phyloP scores from a whole-genome alignment of 129 eudicot genomes.

The Artemisia annua region DNA sequence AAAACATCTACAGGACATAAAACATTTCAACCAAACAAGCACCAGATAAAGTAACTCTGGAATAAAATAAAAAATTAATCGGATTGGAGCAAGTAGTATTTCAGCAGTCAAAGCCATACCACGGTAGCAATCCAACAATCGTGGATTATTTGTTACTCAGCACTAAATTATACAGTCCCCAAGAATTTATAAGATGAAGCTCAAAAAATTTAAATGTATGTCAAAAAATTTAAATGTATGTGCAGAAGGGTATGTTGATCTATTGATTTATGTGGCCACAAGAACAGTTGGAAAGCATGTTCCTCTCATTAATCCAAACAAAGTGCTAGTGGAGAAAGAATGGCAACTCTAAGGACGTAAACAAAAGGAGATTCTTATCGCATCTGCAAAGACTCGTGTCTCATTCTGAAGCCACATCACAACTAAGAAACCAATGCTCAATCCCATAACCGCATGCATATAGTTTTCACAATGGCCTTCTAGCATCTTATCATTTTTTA shows the following conservation, averaged over 20 bases:
- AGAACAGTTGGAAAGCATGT: not conserved
- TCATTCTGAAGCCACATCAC: slow-evolving; percentile 4
- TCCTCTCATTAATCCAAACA: not conserved
- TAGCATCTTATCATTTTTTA: no score
- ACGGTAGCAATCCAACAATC: not conserved
- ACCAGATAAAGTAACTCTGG: no score
- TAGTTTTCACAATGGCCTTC: not conserved
- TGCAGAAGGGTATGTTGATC: slow-evolving; percentile 13
- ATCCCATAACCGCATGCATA: not conserved
- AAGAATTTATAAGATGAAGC: not conserved
- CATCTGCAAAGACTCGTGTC: slow-evolving; percentile 7
- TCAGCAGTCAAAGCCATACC: not conserved
- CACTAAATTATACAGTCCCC: slow-evolving; percentile 12
- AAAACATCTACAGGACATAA: not conserved
- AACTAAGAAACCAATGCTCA: slow-evolving; percentile 12
- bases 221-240: not conserved
- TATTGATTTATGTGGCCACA: not conserved
- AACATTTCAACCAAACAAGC: no score
- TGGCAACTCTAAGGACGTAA: not conserved
- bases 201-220: not conserved
- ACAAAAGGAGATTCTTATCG: not conserved
- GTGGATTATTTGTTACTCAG: not conserved
- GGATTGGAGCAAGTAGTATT: not conserved
- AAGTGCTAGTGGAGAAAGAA: not conserved
- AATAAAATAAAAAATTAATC: not conserved